Percentiles rank a stretch among this genome's conserved stretches.
These are phyloP conservation scores for Trichoderma sp. DNA, from an alignment of 2,329 filamentous ascomycete genomes.

Conservation along the genomic window DNA sequence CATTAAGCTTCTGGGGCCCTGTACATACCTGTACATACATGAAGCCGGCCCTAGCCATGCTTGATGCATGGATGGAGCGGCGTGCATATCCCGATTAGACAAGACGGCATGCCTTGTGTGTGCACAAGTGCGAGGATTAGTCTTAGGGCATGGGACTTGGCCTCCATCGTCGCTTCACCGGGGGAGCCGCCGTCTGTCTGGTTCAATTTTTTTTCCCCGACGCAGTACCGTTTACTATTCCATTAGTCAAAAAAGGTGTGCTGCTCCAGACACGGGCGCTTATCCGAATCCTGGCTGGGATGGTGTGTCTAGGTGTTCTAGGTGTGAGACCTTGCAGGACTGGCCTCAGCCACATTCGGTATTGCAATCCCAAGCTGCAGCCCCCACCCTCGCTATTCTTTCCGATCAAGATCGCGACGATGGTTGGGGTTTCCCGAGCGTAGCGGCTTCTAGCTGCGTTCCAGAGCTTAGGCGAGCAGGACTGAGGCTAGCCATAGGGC, in stretches of 20 bases:
- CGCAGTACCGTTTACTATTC: background rate
- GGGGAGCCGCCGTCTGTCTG: background rate
- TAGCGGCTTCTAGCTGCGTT: slow-evolving; percentile 19
- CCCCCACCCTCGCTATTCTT: slow-evolving; percentile 20
- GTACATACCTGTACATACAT: background rate
- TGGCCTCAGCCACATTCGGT: slow-evolving; percentile 14
- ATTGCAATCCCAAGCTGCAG: slow-evolving; percentile 20
- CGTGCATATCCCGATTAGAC: slow-evolving; percentile 1
- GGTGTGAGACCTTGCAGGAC: slow-evolving; percentile 5
- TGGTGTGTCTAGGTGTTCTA: background rate
- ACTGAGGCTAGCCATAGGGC: background rate
- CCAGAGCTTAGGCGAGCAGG: slow-evolving; percentile 4
- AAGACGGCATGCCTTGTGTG: background rate
- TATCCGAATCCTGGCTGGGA: slow-evolving; percentile 1
- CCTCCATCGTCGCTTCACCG: background rate
- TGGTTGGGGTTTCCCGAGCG: slow-evolving; percentile 9
- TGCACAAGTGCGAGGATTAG: slow-evolving; percentile 6
- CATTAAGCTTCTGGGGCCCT: slow-evolving; percentile 17
- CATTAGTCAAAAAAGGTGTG: background rate
- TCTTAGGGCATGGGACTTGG: background rate
- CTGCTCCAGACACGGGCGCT: background rate
- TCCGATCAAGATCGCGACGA: slow-evolving; percentile 19
- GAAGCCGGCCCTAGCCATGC: slow-evolving; percentile 7
- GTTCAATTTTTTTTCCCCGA: background rate
- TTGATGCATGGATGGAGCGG: slow-evolving; percentile 11